These are phyloP conservation scores for Botrytis paeoniae DNA, from an alignment of 2,329 filamentous ascomycete species.

Conservation along the genomic window DNA sequence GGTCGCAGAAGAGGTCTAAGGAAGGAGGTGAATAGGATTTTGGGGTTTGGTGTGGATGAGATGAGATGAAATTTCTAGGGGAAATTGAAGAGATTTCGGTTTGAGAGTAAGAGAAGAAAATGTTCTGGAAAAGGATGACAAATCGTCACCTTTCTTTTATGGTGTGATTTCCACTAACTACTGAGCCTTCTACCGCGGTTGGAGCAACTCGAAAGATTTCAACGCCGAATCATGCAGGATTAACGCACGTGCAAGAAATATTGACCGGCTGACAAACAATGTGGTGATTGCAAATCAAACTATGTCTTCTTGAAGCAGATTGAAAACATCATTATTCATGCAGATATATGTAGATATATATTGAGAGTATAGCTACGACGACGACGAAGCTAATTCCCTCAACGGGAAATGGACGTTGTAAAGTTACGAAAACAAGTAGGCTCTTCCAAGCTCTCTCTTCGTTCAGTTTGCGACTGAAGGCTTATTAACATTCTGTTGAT, in stretches of 20 bases:
- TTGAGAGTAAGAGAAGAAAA: not conserved
- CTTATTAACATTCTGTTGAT: not conserved
- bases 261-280: not conserved
- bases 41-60: not conserved
- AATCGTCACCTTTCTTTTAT: not conserved
- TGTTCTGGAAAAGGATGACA: not conserved
- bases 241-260: conserved; percentile 6
- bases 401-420: conserved; percentile 26
- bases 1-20: conserved; percentile 14
- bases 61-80: not conserved
- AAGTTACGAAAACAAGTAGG: conserved; percentile 25
- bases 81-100: not conserved
- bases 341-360: conserved; percentile 17
- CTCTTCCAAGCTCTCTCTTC: not conserved
- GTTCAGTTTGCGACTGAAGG: not conserved
- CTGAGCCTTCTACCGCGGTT: not conserved
- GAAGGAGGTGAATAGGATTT: not conserved
- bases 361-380: conserved; percentile 19
- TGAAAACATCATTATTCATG: conserved; percentile 19
- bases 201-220: not conserved
- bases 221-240: conserved; percentile 10
- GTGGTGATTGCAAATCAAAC: not conserved
- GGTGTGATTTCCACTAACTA: not conserved
- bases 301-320: conserved; percentile 4
- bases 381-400: conserved; percentile 25